Conservation (phyloP, 495 filamentous ascomycete species). For the Cercophora sp. region DNA sequence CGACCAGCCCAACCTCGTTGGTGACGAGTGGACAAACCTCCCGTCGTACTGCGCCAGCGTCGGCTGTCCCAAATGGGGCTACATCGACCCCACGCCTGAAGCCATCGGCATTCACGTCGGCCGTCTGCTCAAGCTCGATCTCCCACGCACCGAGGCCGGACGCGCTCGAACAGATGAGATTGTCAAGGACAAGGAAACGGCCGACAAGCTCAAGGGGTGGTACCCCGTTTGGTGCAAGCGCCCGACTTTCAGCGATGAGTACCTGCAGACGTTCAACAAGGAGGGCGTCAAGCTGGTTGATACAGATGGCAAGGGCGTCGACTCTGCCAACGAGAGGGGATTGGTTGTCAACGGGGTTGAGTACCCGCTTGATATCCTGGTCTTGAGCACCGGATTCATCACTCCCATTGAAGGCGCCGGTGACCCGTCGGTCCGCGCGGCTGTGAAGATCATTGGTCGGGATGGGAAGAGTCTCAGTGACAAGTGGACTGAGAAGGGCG, state of each 20-base stretch:
- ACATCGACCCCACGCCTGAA: conserved; percentile 32
- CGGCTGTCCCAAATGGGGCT: conserved; percentile 18
- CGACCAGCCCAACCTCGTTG: conserved; percentile 34
- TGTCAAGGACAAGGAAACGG: conserved; percentile 40
- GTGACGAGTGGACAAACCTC: conserved; percentile 39
- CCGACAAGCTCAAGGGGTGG: conserved; percentile 40
- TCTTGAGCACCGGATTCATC: conserved; percentile 47
- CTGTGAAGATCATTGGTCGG: conserved; percentile 39
- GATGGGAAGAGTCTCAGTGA: conserved; percentile 38
- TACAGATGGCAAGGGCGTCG: conserved; percentile 50
- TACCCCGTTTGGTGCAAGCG: conserved; percentile 47
- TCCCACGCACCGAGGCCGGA: conserved; percentile 16
- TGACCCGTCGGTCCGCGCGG: conserved; percentile 29
- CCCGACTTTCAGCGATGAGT: conserved; percentile 43
- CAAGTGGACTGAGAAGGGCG: conserved; percentile 35
- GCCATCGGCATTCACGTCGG: conserved; percentile 32
- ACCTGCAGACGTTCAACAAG: conserved; percentile 42
- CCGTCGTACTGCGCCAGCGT: conserved; percentile 27
- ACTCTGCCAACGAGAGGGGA: conserved; percentile 32
- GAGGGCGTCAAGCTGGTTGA: conserved; percentile 49
- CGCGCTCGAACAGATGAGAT: conserved; percentile 41
- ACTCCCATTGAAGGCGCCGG: conserved; percentile 27
- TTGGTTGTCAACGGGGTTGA: conserved; percentile 38
- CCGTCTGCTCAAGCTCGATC: conserved; percentile 26
- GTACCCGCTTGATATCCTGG: conserved; percentile 45